These are phyloP conservation scores for Tuber microsphaerosporum DNA, from an alignment of 495 filamentous ascomycete genomes.

Conservation along the genomic window DNA sequence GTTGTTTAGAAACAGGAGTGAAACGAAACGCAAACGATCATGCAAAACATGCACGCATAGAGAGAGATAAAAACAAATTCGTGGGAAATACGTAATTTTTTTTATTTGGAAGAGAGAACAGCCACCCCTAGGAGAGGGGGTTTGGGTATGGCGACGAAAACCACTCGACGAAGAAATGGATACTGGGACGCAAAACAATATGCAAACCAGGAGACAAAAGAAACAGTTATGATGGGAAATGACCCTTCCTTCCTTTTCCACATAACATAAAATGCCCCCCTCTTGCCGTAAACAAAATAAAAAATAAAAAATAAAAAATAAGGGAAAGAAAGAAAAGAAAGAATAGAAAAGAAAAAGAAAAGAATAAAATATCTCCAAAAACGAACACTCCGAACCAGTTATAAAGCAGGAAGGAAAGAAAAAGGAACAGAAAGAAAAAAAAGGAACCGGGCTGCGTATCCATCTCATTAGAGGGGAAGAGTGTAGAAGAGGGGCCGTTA, in stretches of 20 bases:
- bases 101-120: background rate
- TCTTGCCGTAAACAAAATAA: background rate
- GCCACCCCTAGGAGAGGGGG: background rate
- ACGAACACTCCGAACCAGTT: constrained; percentile 1
- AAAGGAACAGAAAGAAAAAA: constrained; percentile 19
- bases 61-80: background rate
- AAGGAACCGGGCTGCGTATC: constrained; percentile 40
- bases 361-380: constrained; percentile 20
- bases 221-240: background rate
- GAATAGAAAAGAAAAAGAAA: constrained; percentile 10
- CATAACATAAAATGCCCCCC: background rate
- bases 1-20: background rate
- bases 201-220: background rate
- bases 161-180: background rate
- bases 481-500: constrained; percentile 37
- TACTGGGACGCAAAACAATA: background rate
- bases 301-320: background rate
- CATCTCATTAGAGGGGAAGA: constrained; percentile 46
- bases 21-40: background rate
- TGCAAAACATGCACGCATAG: background rate
- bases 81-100: background rate
- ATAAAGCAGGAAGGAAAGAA: background rate
- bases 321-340: constrained; percentile 13
- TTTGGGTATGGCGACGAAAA: background rate
- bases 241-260: background rate